Base-by-base conservation (phyloP, 495 filamentous ascomycete genomes). In the Amniculicola lignicola region DNA sequence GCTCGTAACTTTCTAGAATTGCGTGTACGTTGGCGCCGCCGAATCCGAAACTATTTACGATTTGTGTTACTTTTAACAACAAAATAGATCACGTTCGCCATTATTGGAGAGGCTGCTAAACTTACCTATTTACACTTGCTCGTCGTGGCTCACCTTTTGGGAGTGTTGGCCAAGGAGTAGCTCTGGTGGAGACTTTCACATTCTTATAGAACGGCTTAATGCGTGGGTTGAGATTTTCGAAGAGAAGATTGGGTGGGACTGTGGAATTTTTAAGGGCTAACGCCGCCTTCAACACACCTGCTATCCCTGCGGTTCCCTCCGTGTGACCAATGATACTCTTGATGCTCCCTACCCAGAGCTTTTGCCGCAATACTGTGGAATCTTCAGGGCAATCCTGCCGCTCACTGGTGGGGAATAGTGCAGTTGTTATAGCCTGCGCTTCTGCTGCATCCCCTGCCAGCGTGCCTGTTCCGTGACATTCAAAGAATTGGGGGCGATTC, bases 401-500 rank as follows among this genome's bases (percentile, higher is more conserved):
- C 19, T 25, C 0, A 79, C 69, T 67, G 0, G 67, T 71, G 6
- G 16, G 1, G 1, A 71, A 70, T 33, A 69, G 69, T 22, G 66
- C 62, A 19, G 54, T 54, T 14, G 28, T 16, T 23, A 67, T 55
- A 6, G 61, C 61, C 25, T 55, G 35, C 24, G 44, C 52, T 51
- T 81, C 75, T 7, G 71, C 52, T 0, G 70, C 65, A 50, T 78
- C 74, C 0, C 75, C 74, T 3, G 59, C 53, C n/a, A 19, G 41
- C 3, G 57, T 61, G n/a, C 57, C 57, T 7, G 57, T 61, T 3
- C 57, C 57, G 27, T 61, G 57, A 5, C 19, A 31, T 29, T 61
- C 57, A 29, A 59, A 38, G 25, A 24, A 52, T 72, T 31, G 68
- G 11, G 22, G 27, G 6, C 44, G 43, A 15, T 49, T 25, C 2